phyloP scores from a whole-genome alignment of 169 alveolate genomes.

The Sarcocystis neurona region DNA sequence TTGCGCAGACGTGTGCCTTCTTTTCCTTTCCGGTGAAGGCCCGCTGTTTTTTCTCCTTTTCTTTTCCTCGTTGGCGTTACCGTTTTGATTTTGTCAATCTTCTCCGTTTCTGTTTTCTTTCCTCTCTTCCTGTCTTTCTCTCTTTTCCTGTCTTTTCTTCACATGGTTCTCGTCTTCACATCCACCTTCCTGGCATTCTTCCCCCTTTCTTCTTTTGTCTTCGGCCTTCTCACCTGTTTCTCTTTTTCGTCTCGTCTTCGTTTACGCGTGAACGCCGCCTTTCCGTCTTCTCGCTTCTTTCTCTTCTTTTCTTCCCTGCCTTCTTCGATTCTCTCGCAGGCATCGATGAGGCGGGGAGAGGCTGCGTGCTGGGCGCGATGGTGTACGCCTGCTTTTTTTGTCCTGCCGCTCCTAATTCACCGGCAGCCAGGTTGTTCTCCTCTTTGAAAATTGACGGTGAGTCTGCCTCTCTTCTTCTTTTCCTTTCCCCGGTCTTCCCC shows the following conservation, averaged over 20 bases:
- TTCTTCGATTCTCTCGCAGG: constrained; percentile 77
- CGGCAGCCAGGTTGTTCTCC: constrained; percentile 76
- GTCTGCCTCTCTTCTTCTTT: background rate
- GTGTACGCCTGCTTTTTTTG: constrained; percentile 95
- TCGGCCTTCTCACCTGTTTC: background rate
- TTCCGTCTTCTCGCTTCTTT: background rate
- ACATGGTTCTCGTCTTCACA: background rate
- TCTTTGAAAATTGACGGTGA: constrained; percentile 83
- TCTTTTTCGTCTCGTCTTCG: background rate
- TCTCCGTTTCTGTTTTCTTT: too few relatives aligned
- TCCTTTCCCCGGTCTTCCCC: too few relatives aligned
- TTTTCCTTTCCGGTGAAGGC: too few relatives aligned
- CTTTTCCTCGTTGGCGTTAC: background rate
- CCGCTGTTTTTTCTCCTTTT: background rate
- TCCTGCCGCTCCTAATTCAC: constrained; percentile 76
- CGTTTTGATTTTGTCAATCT: too few relatives aligned
- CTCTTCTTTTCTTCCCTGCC: background rate
- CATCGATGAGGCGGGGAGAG: constrained; percentile 99
- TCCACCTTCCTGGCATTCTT: background rate
- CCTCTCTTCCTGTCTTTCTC: background rate
- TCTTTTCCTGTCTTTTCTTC: background rate
- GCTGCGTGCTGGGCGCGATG: constrained; percentile 99
- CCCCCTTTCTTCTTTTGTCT: background rate
- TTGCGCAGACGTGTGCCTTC: background rate
- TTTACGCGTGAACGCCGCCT: background rate